phyloP scores from a whole-genome alignment of 441 rosid species.

The Aleurites moluccanus region DNA sequence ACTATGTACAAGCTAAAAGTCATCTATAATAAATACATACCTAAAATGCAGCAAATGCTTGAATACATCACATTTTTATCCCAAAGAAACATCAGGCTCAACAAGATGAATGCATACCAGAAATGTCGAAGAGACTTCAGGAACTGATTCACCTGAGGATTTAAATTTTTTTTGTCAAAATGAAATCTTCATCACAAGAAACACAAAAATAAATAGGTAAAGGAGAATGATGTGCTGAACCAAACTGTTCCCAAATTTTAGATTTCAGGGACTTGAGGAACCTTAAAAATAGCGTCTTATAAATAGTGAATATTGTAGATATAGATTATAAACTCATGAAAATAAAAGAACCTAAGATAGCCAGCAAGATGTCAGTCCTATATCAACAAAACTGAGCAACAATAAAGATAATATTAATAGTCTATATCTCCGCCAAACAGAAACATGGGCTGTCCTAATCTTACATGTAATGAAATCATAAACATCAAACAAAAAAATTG shows the following conservation, averaged over 20 bases:
- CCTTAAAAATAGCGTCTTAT: no score
- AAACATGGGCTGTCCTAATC: neutral
- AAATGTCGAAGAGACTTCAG: neutral
- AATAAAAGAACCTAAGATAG: neutral
- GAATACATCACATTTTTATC: neutral
- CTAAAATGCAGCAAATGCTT: neutral
- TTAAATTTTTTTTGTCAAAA: neutral
- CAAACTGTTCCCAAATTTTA: no score
- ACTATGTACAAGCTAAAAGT: neutral
- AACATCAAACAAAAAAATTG: neutral
- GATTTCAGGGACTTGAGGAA: no score
- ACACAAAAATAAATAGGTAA: neutral
- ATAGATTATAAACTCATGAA: neutral
- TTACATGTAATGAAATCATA: neutral
- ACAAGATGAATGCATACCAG: neutral
- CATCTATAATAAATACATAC: neutral
- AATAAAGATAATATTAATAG: no score
- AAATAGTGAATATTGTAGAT: neutral
- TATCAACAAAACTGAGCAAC: neutral
- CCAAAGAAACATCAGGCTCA: neutral
- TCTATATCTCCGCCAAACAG: neutral
- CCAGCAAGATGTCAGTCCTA: neutral
- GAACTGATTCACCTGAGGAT: neutral
- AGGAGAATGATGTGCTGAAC: neutral
- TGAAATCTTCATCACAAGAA: neutral